A percentile compares a stretch with the other conserved stretches of the same genome.
phyloP scores from a whole-genome alignment of 2,329 filamentous ascomycete species.

The Penicillium sp. region DNA sequence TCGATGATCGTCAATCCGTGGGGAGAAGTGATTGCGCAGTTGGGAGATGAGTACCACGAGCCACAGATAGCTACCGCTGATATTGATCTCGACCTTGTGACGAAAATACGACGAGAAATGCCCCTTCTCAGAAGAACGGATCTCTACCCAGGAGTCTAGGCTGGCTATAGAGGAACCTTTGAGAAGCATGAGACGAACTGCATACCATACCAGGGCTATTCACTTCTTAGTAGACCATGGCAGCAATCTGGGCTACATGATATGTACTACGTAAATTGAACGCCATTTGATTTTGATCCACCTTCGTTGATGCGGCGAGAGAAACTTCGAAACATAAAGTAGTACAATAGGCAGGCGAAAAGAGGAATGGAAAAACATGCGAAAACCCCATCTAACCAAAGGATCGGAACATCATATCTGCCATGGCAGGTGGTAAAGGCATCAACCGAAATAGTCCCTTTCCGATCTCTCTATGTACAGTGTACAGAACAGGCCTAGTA shows the following conservation, averaged over 20 bases:
- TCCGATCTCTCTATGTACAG: slow-evolving; percentile 44
- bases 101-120: slow-evolving; percentile 56
- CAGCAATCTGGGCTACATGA: background rate
- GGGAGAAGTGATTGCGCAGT: slow-evolving; percentile 70
- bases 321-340: slow-evolving; percentile 19
- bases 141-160: slow-evolving; percentile 47
- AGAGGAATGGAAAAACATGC: slow-evolving; percentile 29
- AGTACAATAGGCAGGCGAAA: slow-evolving; percentile 22
- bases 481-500: slow-evolving; percentile 32
- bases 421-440: slow-evolving; percentile 29
- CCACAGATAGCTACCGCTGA: slow-evolving; percentile 52
- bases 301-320: slow-evolving; percentile 21
- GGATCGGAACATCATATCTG: slow-evolving; percentile 31
- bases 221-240: background rate
- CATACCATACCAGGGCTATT: background rate
- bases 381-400: slow-evolving; percentile 36
- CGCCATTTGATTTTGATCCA: slow-evolving; percentile 16
- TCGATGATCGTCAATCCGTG: slow-evolving; percentile 84
- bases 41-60: slow-evolving; percentile 49
- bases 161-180: background rate
- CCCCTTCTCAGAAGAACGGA: slow-evolving; percentile 57
- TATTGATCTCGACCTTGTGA: slow-evolving; percentile 53
- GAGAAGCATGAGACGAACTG: background rate
- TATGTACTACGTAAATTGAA: background rate
- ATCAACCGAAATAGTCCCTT: slow-evolving; percentile 30